Base-by-base conservation (phyloP, 768 basidiomycete genomes). In the Neoboletus magnificus region DNA sequence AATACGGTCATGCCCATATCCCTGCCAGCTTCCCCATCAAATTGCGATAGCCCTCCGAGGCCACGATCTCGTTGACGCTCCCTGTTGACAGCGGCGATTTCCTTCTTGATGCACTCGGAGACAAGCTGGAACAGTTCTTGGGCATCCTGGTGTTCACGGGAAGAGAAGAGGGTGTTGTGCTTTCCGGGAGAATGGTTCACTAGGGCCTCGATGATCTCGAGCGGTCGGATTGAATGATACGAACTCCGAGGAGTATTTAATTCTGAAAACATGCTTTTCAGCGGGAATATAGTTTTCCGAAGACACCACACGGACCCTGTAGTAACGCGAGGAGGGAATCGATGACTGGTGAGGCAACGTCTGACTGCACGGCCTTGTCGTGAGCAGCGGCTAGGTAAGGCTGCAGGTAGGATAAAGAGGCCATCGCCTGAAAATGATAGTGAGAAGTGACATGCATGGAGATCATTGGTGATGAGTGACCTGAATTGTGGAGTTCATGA, bases 61-160 rank as follows among this genome's bases (percentile, higher is more conserved):
- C 92, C 91, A 46, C 85, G 79, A 66, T 92, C 86, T 40, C 84
- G 77, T 42, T 78, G 75, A 3, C 82, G 81, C 67, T 95, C 92
- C 43, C 79, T 80, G 52, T 87, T 85, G 1, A 97, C 81, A 2
- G 86, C 81, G 2, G 74, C 67, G n/a, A 85, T 79, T 69, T 98
- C 96, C 57, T 86, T 87, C 73, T 92, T 92, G 62, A 98, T 79
- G 50, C 86, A 89, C 69, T 95, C 93, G 1, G 93, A 89, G 10
- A 98, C 76, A 32, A 98, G 85, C 62, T 96, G 88, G 74, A 97
- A 98, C n/a, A 98, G 80, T 68, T 98, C 96, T 66, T 98, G 96
- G 5, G 96, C 96, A 69, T 98, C 96, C 74, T 98, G 96, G 69
- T 98, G 96, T 68, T 97, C 93, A 13, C 92, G 86, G 1, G 93